A percentile compares a stretch with the other conserved stretches of the same genome.
Evolutionary conservation across 257 asterid species (phyloP).

Genomic region (Gentiana straminea): DNA sequence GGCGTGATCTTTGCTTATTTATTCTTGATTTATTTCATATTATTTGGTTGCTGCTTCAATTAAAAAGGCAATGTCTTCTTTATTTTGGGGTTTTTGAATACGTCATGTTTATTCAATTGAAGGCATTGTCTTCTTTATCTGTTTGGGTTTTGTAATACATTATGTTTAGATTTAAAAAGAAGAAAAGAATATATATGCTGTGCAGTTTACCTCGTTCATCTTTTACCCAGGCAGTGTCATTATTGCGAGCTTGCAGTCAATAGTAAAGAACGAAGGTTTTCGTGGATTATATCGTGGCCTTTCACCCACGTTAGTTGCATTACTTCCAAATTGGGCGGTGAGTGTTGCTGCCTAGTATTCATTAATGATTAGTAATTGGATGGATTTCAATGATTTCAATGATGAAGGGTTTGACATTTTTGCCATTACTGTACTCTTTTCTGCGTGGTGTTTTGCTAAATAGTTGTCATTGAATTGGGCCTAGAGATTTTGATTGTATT

Average conservation of each 20-base stretch:
- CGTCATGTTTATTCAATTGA: background rate
- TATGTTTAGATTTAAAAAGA: background rate
- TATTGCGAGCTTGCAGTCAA: slow-evolving; percentile 58
- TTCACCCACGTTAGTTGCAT: slow-evolving; percentile 83
- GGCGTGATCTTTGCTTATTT: background rate
- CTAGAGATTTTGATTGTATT: too few relatives aligned
- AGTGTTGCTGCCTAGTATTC: slow-evolving; percentile 23
- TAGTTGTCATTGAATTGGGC: too few relatives aligned
- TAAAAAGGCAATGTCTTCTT: background rate
- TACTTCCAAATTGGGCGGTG: slow-evolving; percentile 99
- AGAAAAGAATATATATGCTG: background rate
- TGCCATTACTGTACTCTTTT: too few relatives aligned
- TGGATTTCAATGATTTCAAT: too few relatives aligned
- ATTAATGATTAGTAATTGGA: too few relatives aligned
- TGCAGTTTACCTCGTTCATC: slow-evolving; percentile 11
- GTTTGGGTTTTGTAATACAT: background rate
- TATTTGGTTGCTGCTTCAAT: too few relatives aligned
- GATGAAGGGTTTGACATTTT: too few relatives aligned
- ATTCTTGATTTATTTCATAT: too few relatives aligned
- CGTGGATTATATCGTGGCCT: slow-evolving; percentile 97
- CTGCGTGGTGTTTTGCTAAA: background rate
- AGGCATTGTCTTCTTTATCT: background rate
- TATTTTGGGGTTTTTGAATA: background rate
- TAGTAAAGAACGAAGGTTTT: slow-evolving; percentile 64
- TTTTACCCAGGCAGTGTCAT: slow-evolving; percentile 70